These are phyloP conservation scores for Penicillium tannophilum DNA, from an alignment of 495 filamentous ascomycete genomes.

Conservation along the genomic window DNA sequence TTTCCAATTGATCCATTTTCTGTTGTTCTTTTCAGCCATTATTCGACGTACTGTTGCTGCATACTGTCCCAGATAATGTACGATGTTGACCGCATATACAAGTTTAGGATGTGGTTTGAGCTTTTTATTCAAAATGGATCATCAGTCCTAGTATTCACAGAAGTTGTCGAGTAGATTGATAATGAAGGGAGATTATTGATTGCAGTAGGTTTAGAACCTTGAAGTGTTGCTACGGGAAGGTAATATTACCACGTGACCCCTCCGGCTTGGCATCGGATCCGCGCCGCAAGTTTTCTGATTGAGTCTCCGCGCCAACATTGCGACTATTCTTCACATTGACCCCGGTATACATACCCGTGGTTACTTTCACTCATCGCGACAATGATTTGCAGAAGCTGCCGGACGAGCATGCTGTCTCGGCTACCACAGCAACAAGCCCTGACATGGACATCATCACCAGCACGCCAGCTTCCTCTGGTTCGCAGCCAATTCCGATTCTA, in stretches of 20 bases:
- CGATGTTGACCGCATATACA: no score
- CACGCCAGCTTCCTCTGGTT: slow-evolving; percentile 30
- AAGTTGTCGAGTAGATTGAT: no score
- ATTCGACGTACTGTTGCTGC: background rate
- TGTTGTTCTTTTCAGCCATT: background rate
- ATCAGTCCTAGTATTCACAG: no score
- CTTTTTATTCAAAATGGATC: no score
- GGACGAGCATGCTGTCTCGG: slow-evolving; percentile 44
- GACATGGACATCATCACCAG: slow-evolving; percentile 34
- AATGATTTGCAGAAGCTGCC: slow-evolving; percentile 55
- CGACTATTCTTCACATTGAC: background rate
- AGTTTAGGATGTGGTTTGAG: no score
- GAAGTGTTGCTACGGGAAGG: background rate
- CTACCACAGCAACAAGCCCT: slow-evolving; percentile 36
- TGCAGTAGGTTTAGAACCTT: no score
- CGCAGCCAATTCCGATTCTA: slow-evolving; percentile 42
- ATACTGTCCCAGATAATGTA: no score
- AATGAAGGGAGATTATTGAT: no score
- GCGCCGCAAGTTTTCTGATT: slow-evolving; percentile 43
- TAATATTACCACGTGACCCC: slow-evolving; percentile 33
- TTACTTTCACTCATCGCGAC: slow-evolving; percentile 7
- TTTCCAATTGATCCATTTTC: background rate
- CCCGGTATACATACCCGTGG: background rate
- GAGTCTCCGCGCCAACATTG: slow-evolving; percentile 19
- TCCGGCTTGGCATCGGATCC: slow-evolving; percentile 50